Evolutionary conservation across 495 filamentous ascomycete species (phyloP), one percentile per base, ranked within the genome.

Genomic region (Neurospora discreta): DNA sequence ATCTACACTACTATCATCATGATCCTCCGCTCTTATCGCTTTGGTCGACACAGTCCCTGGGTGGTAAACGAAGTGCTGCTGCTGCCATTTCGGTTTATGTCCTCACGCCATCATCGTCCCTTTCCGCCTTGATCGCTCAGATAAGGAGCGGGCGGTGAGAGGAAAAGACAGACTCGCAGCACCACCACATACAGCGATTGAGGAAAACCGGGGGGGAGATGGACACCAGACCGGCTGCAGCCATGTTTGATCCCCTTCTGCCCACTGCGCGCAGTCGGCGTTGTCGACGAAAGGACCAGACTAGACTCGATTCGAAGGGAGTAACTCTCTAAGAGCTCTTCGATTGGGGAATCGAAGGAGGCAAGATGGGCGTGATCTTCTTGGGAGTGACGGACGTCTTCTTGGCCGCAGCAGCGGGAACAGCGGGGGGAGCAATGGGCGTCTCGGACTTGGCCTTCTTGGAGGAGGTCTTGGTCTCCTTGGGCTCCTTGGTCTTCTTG

Each of bases 341-440:
- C 74, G 71, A 30, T 67, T 75, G 72, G 46, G 79, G 79, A 73
- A 80, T 23, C 10, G 70, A 43, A 1, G 83, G 82, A 26, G 80
- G 76, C 1, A 77, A 73, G 8, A 85, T 71, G 0, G 83, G 83
- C 30, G 83, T 84, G 58, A 80, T 75, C 72, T 81, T 84, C 23
- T 70, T 70, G 5, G 75, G 70, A 6, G 68, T 70, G 1, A 26
- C 46, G 69, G 74, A 75, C 3, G 42, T 40, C 68, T 77, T 73
- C 69, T 72, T 75, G 36, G 46, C 41, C 20, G 58, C 41, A 18
- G 71, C 69, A 41, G 42, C 44, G 23, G 74, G 75, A 23, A 80
- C 43, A 10, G 71, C 5, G 20, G 80, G 80, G 9, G 80, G 76
- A 15, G 70, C 69, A 44, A 81, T 75, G 5, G 78, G 75, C 4